Base-by-base conservation (phyloP, 73 alveolate species). In the Symbiodinium pilosum region DNA sequence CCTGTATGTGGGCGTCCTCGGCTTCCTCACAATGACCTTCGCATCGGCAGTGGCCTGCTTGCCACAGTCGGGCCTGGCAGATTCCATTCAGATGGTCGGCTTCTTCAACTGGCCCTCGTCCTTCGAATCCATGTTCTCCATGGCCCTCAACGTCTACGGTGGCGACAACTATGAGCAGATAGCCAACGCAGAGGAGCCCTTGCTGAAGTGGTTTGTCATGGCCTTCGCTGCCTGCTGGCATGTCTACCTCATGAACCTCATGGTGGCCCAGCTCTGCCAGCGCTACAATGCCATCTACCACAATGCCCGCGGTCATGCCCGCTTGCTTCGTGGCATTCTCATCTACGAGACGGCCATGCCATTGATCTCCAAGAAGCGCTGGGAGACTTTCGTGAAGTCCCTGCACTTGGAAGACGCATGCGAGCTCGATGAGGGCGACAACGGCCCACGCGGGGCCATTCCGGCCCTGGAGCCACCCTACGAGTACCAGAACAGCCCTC, bases 151-250 rank as follows among this genome's bases (percentile, higher is more conserved):
- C 26, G 71, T 30, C 26, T 54, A 54, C 26, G 71, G 71, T 30
- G 71, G 71, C 71, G 26, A 54, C 71, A 54, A 54, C n/a, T 54
- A 54, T 30, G 71, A 54, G 71, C n/a, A 54, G 71, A 54, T 54
- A 21, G 71, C 71, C 4, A 24, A 54, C 4, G 71, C 71, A 54
- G 71, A 54, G 18, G 71, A 54, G 71, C 71, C 71, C n/a, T 54
- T 54, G 71, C 71, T 54, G 71, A 54, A 54, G 34, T 54, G 71
- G 71, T 30, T 54, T 4, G 71, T 54, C 71, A 54, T 54, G 73
- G 73, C 32, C 73, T 54, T 54, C 73, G 73, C 73, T n/a, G 73
- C 73, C 20, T 54, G 73, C 73, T 54, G 73, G 73, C 73, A 54
- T 54, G 73, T 54, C 8, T 54, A 54, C 73, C 73, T 54, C 14